A percentile compares a stretch with the other conserved stretches of the same genome.
Conservation (phyloP, 2,329 filamentous ascomycete genomes). For the Pseudocercospora pini-densiflorae region DNA sequence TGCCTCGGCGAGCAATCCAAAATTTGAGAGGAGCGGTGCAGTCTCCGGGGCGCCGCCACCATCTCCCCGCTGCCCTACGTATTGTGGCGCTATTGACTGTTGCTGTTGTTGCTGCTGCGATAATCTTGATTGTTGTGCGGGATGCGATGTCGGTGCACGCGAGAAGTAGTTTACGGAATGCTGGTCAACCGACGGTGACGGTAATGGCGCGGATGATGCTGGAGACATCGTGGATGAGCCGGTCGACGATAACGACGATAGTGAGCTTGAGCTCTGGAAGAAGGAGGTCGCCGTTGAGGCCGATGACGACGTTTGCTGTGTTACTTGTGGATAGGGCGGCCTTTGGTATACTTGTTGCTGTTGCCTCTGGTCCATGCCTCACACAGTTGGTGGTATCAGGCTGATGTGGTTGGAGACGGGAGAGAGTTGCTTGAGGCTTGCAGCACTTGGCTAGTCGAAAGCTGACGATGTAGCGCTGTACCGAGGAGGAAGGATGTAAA, state of each 20-base stretch:
- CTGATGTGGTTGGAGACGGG: background rate
- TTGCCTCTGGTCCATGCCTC: slow-evolving; percentile 31
- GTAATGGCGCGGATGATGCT: slow-evolving; percentile 37
- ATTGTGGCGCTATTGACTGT: slow-evolving; percentile 19
- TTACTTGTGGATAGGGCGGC: slow-evolving; percentile 43
- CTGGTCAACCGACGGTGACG: slow-evolving; percentile 39
- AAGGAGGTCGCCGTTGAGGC: slow-evolving; percentile 37
- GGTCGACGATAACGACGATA: slow-evolving; percentile 42
- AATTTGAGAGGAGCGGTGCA: slow-evolving; percentile 73
- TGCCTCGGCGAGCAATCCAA: slow-evolving; percentile 86
- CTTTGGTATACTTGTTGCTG: slow-evolving; percentile 35
- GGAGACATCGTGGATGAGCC: slow-evolving; percentile 33
- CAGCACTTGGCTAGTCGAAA: background rate
- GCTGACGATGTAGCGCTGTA: slow-evolving; percentile 9
- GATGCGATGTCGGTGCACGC: slow-evolving; percentile 32
- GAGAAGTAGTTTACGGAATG: slow-evolving; percentile 37
- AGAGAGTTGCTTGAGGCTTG: background rate
- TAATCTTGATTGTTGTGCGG: slow-evolving; percentile 36
- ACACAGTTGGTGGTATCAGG: background rate
- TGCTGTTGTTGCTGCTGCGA: slow-evolving; percentile 35
- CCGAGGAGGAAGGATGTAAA: slow-evolving; percentile 12
- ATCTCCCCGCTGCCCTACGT: slow-evolving; percentile 39
- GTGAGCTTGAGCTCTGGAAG: slow-evolving; percentile 50
- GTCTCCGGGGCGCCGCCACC: slow-evolving; percentile 49
- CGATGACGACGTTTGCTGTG: slow-evolving; percentile 23